Evolutionary conservation across 768 basidiomycete genomes (phyloP), one percentile per base, ranked within the genome.

Genomic region (Russula sp.): DNA sequence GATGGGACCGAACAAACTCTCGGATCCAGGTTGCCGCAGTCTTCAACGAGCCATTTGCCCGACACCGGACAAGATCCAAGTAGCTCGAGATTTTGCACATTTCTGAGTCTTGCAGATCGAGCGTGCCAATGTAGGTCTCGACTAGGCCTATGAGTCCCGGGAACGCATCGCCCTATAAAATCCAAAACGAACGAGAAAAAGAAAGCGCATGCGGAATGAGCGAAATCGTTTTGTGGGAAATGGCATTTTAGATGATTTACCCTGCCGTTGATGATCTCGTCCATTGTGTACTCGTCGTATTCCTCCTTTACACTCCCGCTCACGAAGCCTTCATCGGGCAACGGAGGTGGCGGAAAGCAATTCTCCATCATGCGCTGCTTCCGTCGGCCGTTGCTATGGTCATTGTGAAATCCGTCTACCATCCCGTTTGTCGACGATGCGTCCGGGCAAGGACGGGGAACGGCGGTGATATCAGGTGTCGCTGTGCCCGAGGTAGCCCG

Each of bases 241-340:
- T 24, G 9, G 4, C 10, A n/a, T 58, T 36, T 3, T 8, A 22
- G 3, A 22, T 67, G n/a, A n/a, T 77, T 57, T 64, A 88, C 90
- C 83, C 91, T 90, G n/a, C 97, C 97, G 69, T 90, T 92, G 75
- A 99, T 88, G 57, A 98, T 91, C 76, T 98, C 93, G 65, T 92
- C 79, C 74, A 98, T 82, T 0, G 89, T 84, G 88, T 96, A 94
- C 73, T 96, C 92, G 70, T 87, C 92, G 67, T 92, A 95, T 74
- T 98, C 94, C 8, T 92, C 85, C 42, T 88, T 84, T 7, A 94
- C 78, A 0, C 83, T 80, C 11, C 75, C 75, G 44, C 73, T 68
- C 24, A 69, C 61, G 18, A 72, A 66, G 11, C 81, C 85, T 46
- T 80, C 74, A 50, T 81, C 79, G 1, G 80, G 82, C 2, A 76